Evolutionary conservation across 176 grass and related monocot species (phyloP).

Genomic region (Rhynchospora breviuscula): DNA sequence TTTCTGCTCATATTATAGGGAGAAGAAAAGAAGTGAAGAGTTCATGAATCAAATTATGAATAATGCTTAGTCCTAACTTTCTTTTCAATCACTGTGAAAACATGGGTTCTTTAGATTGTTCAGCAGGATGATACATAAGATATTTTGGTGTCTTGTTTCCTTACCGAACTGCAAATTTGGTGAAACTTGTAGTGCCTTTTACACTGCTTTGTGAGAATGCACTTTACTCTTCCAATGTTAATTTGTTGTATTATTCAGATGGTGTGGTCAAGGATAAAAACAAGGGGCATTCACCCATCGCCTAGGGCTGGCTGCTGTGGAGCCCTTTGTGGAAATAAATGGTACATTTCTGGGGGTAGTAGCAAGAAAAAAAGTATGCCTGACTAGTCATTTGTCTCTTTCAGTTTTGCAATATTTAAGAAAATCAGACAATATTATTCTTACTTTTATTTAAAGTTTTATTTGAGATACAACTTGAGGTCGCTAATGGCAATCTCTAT

Average conservation of each 20-base stretch:
- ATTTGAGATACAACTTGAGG: not conserved
- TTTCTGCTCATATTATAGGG: not conserved
- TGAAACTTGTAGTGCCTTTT: not conserved
- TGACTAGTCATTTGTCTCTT: not conserved
- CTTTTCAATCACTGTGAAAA: not conserved
- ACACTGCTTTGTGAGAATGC: not conserved
- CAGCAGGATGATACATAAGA: not conserved
- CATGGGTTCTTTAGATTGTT: not conserved
- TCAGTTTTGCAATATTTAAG: not conserved
- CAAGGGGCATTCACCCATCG: constrained; percentile 79
- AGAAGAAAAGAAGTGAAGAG: not conserved
- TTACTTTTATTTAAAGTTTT: not conserved
- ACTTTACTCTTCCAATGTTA: not conserved
- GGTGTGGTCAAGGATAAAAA: constrained; percentile 96
- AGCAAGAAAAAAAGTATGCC: constrained; percentile 94
- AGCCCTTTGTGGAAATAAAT: constrained; percentile 92
- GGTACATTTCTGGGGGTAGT: constrained; percentile 94
- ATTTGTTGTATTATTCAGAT: constrained; percentile 52
- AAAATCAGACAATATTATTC: constrained; percentile 1
- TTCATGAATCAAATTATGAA: not conserved
- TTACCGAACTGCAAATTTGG: not conserved
- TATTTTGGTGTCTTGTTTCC: not conserved
- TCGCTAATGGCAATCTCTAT: not conserved
- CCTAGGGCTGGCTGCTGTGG: constrained; percentile 88
- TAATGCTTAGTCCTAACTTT: not conserved